These are phyloP conservation scores for Candida easanensis DNA, from an alignment of 805 yeast genomes.

Conservation along the genomic window DNA sequence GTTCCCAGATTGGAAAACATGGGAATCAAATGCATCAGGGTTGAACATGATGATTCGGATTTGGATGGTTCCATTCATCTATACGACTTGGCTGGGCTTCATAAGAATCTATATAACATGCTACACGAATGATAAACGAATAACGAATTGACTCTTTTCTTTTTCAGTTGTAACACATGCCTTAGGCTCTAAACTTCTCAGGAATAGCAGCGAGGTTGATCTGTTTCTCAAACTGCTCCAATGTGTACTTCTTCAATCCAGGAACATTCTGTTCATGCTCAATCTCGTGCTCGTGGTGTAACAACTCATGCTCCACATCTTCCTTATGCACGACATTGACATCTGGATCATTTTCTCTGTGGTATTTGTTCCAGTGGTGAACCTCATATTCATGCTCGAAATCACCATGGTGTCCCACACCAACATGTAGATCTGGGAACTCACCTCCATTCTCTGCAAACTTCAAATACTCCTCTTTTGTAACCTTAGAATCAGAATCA, in stretches of 20 bases:
- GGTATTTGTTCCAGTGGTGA: constrained; percentile 89
- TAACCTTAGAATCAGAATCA: constrained; percentile 61
- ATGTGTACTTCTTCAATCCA: constrained; percentile 31
- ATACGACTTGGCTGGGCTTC: constrained; percentile 44
- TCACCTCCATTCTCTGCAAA: constrained; percentile 62
- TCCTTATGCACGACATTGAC: constrained; percentile 79
- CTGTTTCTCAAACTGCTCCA: constrained; percentile 38
- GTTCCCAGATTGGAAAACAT: constrained; percentile 33
- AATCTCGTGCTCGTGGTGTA: constrained; percentile 55
- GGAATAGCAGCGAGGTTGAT: constrained; percentile 38
- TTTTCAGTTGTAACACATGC: not conserved
- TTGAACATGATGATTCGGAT: constrained; percentile 26
- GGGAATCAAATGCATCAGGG: constrained; percentile 48
- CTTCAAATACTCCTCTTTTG: constrained; percentile 65
- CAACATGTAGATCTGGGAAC: constrained; percentile 89
- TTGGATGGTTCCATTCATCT: constrained; percentile 23
- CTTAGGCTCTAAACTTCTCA: constrained; percentile 27
- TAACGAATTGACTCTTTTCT: not conserved
- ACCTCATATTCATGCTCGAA: constrained; percentile 92
- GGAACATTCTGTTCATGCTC: constrained; percentile 77
- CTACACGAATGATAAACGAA: not conserved
- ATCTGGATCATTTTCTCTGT: constrained; percentile 77
- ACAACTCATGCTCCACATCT: constrained; percentile 61
- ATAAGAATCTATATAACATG: constrained; percentile 23
- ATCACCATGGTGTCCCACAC: constrained; percentile 92